phyloP scores from a whole-genome alignment of 2,329 filamentous ascomycete genomes.

The Diaporthe citri region DNA sequence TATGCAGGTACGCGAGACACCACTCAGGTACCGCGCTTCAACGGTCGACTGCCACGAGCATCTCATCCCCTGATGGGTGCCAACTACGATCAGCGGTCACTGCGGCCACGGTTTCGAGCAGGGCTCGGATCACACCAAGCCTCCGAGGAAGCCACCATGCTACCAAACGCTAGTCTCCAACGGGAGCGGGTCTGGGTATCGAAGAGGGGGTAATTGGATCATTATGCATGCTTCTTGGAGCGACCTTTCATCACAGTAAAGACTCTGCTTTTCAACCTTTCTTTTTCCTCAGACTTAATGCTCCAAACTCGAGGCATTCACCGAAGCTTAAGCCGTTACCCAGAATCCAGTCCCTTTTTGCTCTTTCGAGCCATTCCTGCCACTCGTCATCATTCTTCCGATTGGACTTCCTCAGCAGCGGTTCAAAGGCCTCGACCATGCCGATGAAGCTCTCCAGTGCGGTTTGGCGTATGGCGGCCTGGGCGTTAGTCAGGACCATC shows the following conservation, averaged over 20 bases:
- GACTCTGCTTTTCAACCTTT: neutral
- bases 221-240: neutral
- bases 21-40: no score
- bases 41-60: no score
- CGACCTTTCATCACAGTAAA: neutral
- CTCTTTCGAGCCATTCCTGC: conserved; percentile 73
- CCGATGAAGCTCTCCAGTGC: conserved; percentile 45
- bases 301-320: conserved; percentile 59
- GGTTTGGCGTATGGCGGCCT: conserved; percentile 44
- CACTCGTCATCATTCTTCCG: conserved; percentile 74
- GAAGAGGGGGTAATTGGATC: neutral
- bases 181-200: neutral
- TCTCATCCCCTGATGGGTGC: no score
- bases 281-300: conserved; percentile 45
- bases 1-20: no score
- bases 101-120: no score
- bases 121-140: no score
- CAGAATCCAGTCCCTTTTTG: conserved; percentile 71
- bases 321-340: conserved; percentile 68
- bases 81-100: no score
- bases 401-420: conserved; percentile 70
- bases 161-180: no score
- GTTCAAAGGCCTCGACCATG: conserved; percentile 70
- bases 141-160: no score
- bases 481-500: conserved; percentile 40